These are phyloP conservation scores for Haplosporangium sp. DNA, from an alignment of 371 early-diverging fungal genomes.

Conservation along the genomic window DNA sequence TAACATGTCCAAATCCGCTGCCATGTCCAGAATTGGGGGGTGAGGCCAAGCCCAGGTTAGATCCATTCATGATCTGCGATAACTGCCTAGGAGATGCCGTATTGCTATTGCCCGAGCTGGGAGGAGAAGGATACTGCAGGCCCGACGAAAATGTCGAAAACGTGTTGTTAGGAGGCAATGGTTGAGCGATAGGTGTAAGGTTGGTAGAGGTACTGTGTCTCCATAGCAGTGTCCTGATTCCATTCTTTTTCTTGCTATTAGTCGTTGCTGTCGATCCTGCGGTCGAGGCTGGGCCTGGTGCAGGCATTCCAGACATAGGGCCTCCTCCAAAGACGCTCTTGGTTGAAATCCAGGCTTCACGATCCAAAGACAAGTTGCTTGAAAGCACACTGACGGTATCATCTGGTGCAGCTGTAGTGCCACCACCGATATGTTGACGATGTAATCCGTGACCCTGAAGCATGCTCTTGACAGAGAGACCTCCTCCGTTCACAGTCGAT, in stretches of 20 bases:
- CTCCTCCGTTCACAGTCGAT: background rate
- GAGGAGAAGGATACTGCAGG: too few species aligned
- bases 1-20: background rate
- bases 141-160: background rate
- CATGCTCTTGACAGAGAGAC: slow-evolving; percentile 33
- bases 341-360: slow-evolving; percentile 44
- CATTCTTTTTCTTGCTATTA: slow-evolving; percentile 37
- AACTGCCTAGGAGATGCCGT: slow-evolving; percentile 16
- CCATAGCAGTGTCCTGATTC: slow-evolving; percentile 36
- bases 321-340: slow-evolving; percentile 13
- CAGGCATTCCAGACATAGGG: background rate
- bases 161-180: background rate
- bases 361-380: slow-evolving; percentile 44
- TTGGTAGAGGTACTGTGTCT: slow-evolving; percentile 41
- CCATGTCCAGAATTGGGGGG: background rate
- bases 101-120: background rate
- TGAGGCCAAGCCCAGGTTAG: background rate
- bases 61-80: slow-evolving; percentile 36
- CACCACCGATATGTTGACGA: background rate
- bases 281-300: slow-evolving; percentile 10
- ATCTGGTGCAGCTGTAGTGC: slow-evolving; percentile 13
- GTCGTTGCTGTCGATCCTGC: slow-evolving; percentile 5
- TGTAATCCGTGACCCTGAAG: slow-evolving; percentile 33
- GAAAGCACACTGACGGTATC: slow-evolving; percentile 48
- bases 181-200: slow-evolving; percentile 13